Conservation (phyloP, 2,329 filamentous ascomycete genomes). For the Penicillium sp. region DNA sequence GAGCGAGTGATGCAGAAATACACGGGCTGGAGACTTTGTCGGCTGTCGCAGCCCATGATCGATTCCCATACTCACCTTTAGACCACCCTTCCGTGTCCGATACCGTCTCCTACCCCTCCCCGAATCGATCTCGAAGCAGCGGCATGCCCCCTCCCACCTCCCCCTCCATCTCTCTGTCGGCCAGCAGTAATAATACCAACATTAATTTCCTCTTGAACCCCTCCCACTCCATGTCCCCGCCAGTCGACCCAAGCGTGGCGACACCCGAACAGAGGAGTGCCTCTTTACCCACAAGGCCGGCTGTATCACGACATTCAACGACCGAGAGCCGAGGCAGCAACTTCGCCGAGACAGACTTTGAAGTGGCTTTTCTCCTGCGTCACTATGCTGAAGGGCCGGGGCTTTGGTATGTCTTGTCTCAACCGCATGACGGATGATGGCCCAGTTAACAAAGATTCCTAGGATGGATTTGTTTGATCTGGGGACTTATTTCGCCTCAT, state of each 20-base stretch:
- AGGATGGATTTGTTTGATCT: conserved; percentile 46
- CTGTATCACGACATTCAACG: conserved; percentile 14
- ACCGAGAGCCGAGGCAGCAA: conserved; percentile 24
- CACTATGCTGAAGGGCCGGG: conserved; percentile 57
- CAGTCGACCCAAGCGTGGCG: conserved; percentile 41
- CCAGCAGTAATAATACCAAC: conserved; percentile 37
- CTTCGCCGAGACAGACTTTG: conserved; percentile 46
- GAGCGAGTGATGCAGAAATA: conserved; percentile 34
- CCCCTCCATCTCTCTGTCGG: conserved; percentile 42
- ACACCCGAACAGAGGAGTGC: conserved; percentile 27
- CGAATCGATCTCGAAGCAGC: conserved; percentile 31
- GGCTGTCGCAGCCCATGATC: conserved; percentile 45
- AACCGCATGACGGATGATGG: not conserved
- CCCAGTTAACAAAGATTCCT: conserved; percentile 8
- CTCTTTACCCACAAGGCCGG: conserved; percentile 26
- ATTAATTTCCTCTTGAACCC: conserved; percentile 55
- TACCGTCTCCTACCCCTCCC: conserved; percentile 27
- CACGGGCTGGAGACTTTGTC: conserved; percentile 53
- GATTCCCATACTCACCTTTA: conserved; percentile 27
- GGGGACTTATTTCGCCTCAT: conserved; percentile 55
- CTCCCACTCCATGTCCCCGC: conserved; percentile 39
- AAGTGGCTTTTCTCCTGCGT: conserved; percentile 54
- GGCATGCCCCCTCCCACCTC: conserved; percentile 35
- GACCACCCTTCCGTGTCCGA: conserved; percentile 25
- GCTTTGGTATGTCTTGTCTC: conserved; percentile 45